phyloP scores from a whole-genome alignment of 2,329 filamentous ascomycete species.

The Fusarium heterosporum region DNA sequence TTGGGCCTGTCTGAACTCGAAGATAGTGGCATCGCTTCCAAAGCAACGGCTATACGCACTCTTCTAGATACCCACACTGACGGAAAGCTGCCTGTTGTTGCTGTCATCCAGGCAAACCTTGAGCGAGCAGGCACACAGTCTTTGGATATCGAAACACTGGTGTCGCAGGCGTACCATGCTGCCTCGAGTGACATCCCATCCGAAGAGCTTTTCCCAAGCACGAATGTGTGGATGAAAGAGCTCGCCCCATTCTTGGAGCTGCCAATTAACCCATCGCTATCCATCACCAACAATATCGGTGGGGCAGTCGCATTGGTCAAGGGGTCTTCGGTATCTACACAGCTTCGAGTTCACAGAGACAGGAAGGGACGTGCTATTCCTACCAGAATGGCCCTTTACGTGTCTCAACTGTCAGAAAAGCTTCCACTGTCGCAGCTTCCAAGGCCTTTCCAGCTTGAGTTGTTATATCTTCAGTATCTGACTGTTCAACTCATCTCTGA shows the following conservation, averaged over 20 bases:
- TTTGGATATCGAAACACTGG: slow-evolving; percentile 65
- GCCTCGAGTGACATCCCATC: slow-evolving; percentile 45
- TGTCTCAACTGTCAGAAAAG: slow-evolving; percentile 66
- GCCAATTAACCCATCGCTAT: slow-evolving; percentile 71
- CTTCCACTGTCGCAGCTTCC: slow-evolving; percentile 56
- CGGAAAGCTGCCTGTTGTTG: slow-evolving; percentile 59
- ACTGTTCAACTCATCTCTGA: slow-evolving; percentile 65
- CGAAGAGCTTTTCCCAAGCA: slow-evolving; percentile 71
- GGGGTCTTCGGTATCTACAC: slow-evolving; percentile 37
- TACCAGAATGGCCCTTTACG: slow-evolving; percentile 80
- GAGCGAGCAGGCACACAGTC: slow-evolving; percentile 62
- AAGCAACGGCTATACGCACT: slow-evolving; percentile 57
- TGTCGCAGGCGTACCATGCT: slow-evolving; percentile 58
- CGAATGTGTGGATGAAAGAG: slow-evolving; percentile 73
- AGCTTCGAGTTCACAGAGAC: slow-evolving; percentile 65
- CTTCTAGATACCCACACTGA: slow-evolving; percentile 59
- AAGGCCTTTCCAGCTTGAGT: slow-evolving; percentile 58
- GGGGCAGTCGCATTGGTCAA: slow-evolving; percentile 75
- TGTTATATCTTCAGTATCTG: slow-evolving; percentile 64
- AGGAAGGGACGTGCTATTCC: slow-evolving; percentile 76
- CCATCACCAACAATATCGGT: slow-evolving; percentile 78
- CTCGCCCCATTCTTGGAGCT: slow-evolving; percentile 66
- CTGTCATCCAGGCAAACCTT: slow-evolving; percentile 67
- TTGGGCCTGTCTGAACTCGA: slow-evolving; percentile 65
- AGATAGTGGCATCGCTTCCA: slow-evolving; percentile 54